phyloP scores from a whole-genome alignment of 2,329 filamentous ascomycete species.

The Phaeosphaeria sp. region DNA sequence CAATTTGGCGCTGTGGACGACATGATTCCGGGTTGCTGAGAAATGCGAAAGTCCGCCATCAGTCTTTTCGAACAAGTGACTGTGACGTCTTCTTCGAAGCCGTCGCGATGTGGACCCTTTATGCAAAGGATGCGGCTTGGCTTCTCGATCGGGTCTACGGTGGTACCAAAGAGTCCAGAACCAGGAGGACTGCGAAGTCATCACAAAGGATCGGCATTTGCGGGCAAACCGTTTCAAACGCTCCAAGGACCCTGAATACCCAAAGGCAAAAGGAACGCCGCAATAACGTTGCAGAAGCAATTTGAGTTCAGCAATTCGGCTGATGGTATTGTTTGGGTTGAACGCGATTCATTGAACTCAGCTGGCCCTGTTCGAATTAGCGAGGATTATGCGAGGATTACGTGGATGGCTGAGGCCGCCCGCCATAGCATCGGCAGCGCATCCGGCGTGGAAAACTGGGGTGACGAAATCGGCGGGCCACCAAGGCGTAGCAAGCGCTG shows the following conservation, averaged over 20 bases:
- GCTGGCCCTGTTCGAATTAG: background rate
- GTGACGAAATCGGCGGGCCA: constrained; percentile 17
- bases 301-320: background rate
- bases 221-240: background rate
- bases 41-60: constrained; percentile 12
- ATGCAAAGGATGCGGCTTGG: constrained; percentile 35
- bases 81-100: constrained; percentile 26
- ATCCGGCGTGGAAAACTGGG: background rate
- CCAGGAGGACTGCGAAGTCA: constrained; percentile 3
- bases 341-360: background rate
- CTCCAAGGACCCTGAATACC: background rate
- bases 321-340: background rate
- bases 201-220: background rate
- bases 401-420: constrained; percentile 15
- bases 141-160: constrained; percentile 22
- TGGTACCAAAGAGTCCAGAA: constrained; percentile 1
- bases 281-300: background rate
- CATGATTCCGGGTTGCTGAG: constrained; percentile 23
- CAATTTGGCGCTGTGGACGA: constrained; percentile 7
- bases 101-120: constrained; percentile 20
- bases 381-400: constrained; percentile 3
- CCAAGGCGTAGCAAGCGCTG: constrained; percentile 6
- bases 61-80: constrained; percentile 12
- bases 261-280: background rate
- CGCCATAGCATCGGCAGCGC: constrained; percentile 13